Evolutionary conservation across 306 rosid genomes (phyloP).

Genomic region (Pterocarpus macrocarpus): DNA sequence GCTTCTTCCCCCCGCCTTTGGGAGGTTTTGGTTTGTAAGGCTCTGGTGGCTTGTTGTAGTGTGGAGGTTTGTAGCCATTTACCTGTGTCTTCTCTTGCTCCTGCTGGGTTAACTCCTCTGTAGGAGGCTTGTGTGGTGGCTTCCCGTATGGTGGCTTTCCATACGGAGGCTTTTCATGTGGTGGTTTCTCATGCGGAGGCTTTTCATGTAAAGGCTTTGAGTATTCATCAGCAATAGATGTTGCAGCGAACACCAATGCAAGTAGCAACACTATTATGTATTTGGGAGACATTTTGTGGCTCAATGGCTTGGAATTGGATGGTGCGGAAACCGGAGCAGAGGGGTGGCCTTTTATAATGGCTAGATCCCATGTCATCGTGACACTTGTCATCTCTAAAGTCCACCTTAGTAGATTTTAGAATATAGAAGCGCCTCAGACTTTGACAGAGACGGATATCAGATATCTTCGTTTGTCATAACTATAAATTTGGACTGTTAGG

Average conservation of each 20-base stretch:
- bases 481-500: too few species aligned
- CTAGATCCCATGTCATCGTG: background rate
- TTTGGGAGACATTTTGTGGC: slow-evolving; percentile 26
- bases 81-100: background rate
- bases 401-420: background rate
- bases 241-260: background rate
- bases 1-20: background rate
- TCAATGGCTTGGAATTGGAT: background rate
- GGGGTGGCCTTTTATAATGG: background rate
- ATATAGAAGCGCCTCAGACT: background rate
- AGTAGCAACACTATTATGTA: slow-evolving; percentile 1
- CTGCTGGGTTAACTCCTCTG: background rate
- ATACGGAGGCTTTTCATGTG: background rate
- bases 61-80: background rate
- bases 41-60: background rate
- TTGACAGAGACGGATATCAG: background rate
- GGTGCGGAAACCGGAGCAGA: background rate
- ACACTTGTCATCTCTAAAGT: background rate
- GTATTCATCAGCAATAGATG: background rate
- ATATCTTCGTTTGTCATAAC: too few species aligned
- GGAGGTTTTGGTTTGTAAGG: too few species aligned
- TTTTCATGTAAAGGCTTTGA: too few species aligned
- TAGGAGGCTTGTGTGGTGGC: background rate
- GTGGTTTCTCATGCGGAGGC: background rate
- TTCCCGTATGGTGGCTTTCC: background rate